These are phyloP conservation scores for Dactylellina leptospora DNA, from an alignment of 2,329 filamentous ascomycete genomes.

Conservation along the genomic window DNA sequence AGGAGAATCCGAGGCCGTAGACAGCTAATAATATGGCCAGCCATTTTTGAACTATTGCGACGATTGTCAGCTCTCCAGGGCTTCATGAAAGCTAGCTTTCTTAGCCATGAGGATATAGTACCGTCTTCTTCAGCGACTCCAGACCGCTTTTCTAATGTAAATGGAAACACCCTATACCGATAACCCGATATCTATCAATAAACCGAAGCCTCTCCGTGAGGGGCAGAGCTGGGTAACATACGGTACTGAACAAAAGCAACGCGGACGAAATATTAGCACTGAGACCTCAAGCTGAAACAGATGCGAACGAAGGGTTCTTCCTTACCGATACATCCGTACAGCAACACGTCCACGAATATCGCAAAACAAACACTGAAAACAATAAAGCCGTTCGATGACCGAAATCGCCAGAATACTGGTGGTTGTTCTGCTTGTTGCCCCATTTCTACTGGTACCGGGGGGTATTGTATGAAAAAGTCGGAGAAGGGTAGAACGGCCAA, in stretches of 20 bases:
- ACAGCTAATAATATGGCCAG: conserved; percentile 44
- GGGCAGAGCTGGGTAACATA: conserved; percentile 13
- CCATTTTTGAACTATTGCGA: conserved; percentile 43
- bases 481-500: not conserved
- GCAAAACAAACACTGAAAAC: conserved; percentile 52
- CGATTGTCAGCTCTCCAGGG: not conserved
- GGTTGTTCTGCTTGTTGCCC: conserved; percentile 31
- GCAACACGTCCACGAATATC: conserved; percentile 51
- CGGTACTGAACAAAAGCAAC: conserved; percentile 40
- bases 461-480: not conserved
- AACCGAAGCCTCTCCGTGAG: not conserved
- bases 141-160: conserved; percentile 40
- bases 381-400: conserved; percentile 50
- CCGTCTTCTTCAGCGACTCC: conserved; percentile 48
- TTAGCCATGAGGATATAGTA: too few relatives aligned
- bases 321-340: conserved; percentile 51
- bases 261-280: conserved; percentile 10
- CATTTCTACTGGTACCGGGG: conserved; percentile 13
- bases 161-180: conserved; percentile 42
- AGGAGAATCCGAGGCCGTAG: conserved; percentile 46
- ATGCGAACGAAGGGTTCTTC: not conserved
- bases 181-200: not conserved
- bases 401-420: conserved; percentile 49
- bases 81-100: too few relatives aligned
- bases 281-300: not conserved